Evolutionary conservation across 331 rosid genomes (phyloP), one percentile per base, ranked within the genome.

Genomic region (Rosa hybrid): DNA sequence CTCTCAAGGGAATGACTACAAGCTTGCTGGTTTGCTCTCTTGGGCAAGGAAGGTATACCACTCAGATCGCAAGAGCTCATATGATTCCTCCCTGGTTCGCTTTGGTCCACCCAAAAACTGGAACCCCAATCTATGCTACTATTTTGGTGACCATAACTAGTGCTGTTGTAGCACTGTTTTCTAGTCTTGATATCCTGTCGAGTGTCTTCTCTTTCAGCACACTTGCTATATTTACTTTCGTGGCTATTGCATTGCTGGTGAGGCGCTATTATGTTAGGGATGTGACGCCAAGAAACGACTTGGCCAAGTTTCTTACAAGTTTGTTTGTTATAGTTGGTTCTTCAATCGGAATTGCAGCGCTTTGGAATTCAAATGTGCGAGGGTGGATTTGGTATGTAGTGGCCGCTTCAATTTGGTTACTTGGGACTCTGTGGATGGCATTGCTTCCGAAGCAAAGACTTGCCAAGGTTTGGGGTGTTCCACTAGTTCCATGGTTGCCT

Each of bases 1-100:
- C 98, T 7, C 82, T 94, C 86, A 94, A 91, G 89, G 98, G 97
- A 72, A 92, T 94, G 97, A 92, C 98, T 14, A 91, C 97, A 3
- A 94, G 98, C 74, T 78, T 94, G 87, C 80, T 94, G 63, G 94
- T 89, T 81, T 97, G 95, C 39, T 92, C 98, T 16, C 82, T 94
- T 69, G 98, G 97, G 12, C 94, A 90, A 87, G 86, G 94, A 82
- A 88, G 98, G 30, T 92, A 92, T 83, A 90, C 87, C 3, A 94
- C 97, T 50, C 98, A 94, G 78, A 92, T 94, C 71, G 97, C 98
- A 1, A 86, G 97, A 64, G 76, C 97, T 12, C 98, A 91, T 69
- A 88, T 92, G 94, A 92, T 94, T 68, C 93, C 98, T 0, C 98
- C 98, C 1, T 86, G 91, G 83, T 92, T 94, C 20, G 97, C 97